Percentiles rank a stretch among this genome's conserved stretches.
Evolutionary conservation across 2,329 filamentous ascomycete genomes (phyloP).

Genomic region (Neofusicoccum laricinum): DNA sequence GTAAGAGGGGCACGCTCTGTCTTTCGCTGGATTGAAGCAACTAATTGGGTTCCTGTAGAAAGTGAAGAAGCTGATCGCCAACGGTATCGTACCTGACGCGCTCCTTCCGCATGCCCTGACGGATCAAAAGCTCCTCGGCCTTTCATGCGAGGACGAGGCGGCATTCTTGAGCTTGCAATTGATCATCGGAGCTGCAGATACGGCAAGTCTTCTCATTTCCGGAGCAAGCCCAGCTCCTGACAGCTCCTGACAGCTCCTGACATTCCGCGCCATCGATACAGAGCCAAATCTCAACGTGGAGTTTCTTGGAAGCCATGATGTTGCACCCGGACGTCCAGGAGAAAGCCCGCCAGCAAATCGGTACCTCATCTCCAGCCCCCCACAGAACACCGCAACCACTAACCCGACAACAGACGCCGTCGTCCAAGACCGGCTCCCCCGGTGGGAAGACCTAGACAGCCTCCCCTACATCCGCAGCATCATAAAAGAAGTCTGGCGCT

Average conservation of each 20-base stretch:
- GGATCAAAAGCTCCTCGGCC: constrained; percentile 18
- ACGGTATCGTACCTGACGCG: neutral
- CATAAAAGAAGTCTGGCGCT: constrained; percentile 56
- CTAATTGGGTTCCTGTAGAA: neutral
- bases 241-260: neutral
- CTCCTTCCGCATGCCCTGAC: neutral
- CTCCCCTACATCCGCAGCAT: constrained; percentile 55
- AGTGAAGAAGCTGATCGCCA: neutral
- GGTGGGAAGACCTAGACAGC: constrained; percentile 28
- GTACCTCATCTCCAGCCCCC: constrained; percentile 21
- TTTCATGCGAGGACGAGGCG: constrained; percentile 16
- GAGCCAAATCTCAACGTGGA: neutral
- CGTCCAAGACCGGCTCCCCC: neutral
- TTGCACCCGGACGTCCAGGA: constrained; percentile 46
- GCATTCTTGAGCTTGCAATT: constrained; percentile 16
- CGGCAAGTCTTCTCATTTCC: neutral
- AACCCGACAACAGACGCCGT: constrained; percentile 18
- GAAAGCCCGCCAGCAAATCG: constrained; percentile 49
- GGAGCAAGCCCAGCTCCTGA: too few species aligned
- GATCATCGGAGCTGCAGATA: constrained; percentile 18
- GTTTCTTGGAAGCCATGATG: constrained; percentile 50
- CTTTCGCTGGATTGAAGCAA: neutral
- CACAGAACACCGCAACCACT: neutral
- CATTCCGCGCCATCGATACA: neutral
- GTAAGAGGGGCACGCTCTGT: neutral